phyloP scores from a whole-genome alignment of 768 basidiomycete genomes.

The Boletus huronensis region DNA sequence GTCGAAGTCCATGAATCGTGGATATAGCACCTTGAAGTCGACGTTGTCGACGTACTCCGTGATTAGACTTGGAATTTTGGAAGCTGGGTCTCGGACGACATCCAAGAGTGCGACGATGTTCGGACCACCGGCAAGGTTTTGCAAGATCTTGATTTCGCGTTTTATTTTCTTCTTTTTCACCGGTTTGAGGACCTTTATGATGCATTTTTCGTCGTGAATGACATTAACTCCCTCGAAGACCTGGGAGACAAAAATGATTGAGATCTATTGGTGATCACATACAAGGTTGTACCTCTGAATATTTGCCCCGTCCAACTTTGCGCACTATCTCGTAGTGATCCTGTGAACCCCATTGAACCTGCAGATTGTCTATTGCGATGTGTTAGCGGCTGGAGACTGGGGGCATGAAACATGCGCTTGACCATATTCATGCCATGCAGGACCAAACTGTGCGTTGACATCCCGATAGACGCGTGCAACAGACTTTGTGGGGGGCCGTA shows the following conservation, averaged over 20 bases:
- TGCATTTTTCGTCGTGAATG: constrained; percentile 89
- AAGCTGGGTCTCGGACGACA: constrained; percentile 92
- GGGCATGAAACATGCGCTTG: constrained; percentile 19
- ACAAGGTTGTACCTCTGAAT: constrained; percentile 69
- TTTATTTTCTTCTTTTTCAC: constrained; percentile 99
- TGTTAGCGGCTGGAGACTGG: constrained; percentile 9
- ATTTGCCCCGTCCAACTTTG: constrained; percentile 94
- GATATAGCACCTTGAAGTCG: constrained; percentile 96
- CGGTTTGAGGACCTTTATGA: constrained; percentile 97
- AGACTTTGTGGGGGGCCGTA: constrained; percentile 68
- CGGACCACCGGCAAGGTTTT: constrained; percentile 93
- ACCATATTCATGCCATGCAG: constrained; percentile 98
- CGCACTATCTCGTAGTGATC: constrained; percentile 98
- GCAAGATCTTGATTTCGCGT: constrained; percentile 96
- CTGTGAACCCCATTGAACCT: constrained; percentile 96
- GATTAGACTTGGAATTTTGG: constrained; percentile 94
- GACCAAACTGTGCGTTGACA: constrained; percentile 83
- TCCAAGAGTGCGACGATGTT: constrained; percentile 92
- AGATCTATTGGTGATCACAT: constrained; percentile 11
- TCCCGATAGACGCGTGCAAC: constrained; percentile 85
- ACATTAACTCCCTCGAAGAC: constrained; percentile 94
- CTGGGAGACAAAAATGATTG: constrained; percentile 35
- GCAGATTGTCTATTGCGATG: constrained; percentile 72
- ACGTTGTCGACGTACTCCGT: constrained; percentile 98
- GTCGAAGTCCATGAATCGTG: constrained; percentile 92